Evolutionary conservation across 306 rosid species (phyloP), one percentile per base, ranked within the genome.

Genomic region (Malus asiatica): DNA sequence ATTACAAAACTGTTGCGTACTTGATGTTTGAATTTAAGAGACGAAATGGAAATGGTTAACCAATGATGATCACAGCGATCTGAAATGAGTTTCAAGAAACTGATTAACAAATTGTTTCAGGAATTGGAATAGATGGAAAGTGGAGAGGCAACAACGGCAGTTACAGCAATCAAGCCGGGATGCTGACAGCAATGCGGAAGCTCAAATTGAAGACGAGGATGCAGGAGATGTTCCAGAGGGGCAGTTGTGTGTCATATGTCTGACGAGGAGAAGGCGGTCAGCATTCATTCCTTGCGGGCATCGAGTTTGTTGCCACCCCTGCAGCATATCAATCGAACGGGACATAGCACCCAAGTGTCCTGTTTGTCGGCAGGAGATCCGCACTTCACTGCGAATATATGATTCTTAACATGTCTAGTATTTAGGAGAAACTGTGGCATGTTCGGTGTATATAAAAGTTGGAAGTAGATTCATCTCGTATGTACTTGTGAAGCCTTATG

Each of bases 261-360:
- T 92, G 76, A 88, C 74, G 86, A 89, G 97, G 77, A 95, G 97
- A 86, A 92, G 90, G 83, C 89, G 96, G 55, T 90, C 93, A 20
- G 96, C 89, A 13, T 95, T 95, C 76, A 79, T 92, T 72, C 98
- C 97, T 1, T 95, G 97, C 32, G 98, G 97, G 45, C 98, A 92
- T 84, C 84, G 89, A 30, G 97, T 95, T 57, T 92, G 98, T 61
- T 95, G 98, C 87, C 91, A 84, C 59, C 80, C 71, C 35, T 95
- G 97, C 75, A 88, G 93, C 77, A 71, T 85, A 27, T 86, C 97
- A 18, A 85, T 95, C 62, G 96, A 84, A 79, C 84, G 78, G 3
- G 91, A 86, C 70, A 75, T 79, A 30, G 51, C 92, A 42, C 98
- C 97, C 23, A 95, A 90, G 70, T 95, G 98, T 46, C 98, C 98